A percentile compares a stretch with the other conserved stretches of the same genome.
phyloP scores from a whole-genome alignment of 2,329 filamentous ascomycete species.

The Pseudogymnoascus sp. region DNA sequence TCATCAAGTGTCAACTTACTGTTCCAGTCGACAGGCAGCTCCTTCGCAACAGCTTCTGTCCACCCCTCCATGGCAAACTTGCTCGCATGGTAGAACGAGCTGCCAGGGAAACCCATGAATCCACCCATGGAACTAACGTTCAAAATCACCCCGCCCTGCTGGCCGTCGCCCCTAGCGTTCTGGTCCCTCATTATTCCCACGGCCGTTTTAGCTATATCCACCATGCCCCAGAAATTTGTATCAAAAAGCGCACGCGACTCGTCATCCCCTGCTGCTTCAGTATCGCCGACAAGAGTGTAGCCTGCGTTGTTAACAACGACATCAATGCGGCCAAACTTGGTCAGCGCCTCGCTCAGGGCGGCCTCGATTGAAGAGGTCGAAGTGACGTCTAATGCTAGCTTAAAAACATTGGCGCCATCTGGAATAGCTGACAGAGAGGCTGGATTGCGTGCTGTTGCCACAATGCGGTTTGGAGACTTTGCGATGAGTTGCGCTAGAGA shows the following conservation, averaged over 20 bases:
- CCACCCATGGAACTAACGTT: conserved; percentile 36
- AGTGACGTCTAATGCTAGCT: conserved; percentile 42
- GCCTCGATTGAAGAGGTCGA: conserved; percentile 29
- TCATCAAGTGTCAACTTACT: conserved; percentile 22
- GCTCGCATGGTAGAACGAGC: conserved; percentile 33
- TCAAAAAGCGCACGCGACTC: conserved; percentile 33
- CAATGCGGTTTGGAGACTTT: not conserved
- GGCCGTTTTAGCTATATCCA: conserved; percentile 32
- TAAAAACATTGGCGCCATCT: conserved; percentile 32
- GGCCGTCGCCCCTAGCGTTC: conserved; percentile 23
- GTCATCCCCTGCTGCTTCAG: conserved; percentile 38
- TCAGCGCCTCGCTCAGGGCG: conserved; percentile 21
- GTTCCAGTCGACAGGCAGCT: conserved; percentile 33
- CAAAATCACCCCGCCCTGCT: conserved; percentile 32
- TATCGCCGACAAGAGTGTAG: conserved; percentile 45
- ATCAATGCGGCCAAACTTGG: conserved; percentile 38
- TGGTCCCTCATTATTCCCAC: conserved; percentile 31
- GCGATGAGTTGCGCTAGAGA: not conserved
- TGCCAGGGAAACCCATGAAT: conserved; percentile 31
- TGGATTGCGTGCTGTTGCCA: conserved; percentile 1
- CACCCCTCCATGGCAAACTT: conserved; percentile 38
- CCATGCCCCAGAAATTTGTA: conserved; percentile 38
- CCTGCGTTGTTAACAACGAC: conserved; percentile 56
- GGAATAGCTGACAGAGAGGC: conserved; percentile 6
- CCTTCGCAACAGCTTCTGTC: conserved; percentile 30